Evolutionary conservation across 345 rosid species (phyloP).

Genomic region (Lepidium sativum): DNA sequence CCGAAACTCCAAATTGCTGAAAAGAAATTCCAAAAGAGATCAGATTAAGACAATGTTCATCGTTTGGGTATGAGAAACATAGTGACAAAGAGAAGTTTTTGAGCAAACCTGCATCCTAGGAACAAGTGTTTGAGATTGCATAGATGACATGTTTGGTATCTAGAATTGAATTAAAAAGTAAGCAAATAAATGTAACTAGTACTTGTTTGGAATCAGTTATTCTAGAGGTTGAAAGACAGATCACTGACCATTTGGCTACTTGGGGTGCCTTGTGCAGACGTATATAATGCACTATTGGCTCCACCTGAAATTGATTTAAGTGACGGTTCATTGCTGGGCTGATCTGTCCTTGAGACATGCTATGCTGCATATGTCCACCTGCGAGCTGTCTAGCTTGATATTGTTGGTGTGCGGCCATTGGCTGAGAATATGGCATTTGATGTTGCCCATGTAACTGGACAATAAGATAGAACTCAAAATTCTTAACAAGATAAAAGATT

Average conservation of each 20-base stretch:
- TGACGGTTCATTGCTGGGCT: conserved; percentile 78
- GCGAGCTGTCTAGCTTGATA: conserved; percentile 79
- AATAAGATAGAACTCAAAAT: background rate
- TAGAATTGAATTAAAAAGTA: conserved; percentile 13
- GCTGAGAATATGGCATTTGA: conserved; percentile 88
- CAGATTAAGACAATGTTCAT: background rate
- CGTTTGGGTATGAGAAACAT: background rate
- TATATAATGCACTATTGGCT: conserved; percentile 70
- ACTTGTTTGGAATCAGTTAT: background rate
- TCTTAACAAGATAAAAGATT: background rate
- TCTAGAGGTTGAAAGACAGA: conserved; percentile 2
- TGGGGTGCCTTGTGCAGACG: conserved; percentile 78
- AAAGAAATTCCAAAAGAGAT: background rate
- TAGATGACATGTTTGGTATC: conserved; percentile 83
- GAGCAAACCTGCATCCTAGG: conserved; percentile 72
- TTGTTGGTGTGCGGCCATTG: conserved; percentile 70
- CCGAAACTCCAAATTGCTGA: conserved; percentile 71
- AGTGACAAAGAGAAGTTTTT: background rate
- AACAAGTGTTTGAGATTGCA: conserved; percentile 57
- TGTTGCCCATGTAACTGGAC: conserved; percentile 65
- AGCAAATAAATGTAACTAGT: background rate
- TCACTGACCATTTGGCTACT: conserved; percentile 73
- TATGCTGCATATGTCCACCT: conserved; percentile 67
- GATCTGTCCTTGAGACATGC: conserved; percentile 82
- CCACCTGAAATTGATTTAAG: conserved; percentile 69